Evolutionary conservation across 495 filamentous ascomycete genomes (phyloP).

Genomic region (Talaromyces nanjingensis): DNA sequence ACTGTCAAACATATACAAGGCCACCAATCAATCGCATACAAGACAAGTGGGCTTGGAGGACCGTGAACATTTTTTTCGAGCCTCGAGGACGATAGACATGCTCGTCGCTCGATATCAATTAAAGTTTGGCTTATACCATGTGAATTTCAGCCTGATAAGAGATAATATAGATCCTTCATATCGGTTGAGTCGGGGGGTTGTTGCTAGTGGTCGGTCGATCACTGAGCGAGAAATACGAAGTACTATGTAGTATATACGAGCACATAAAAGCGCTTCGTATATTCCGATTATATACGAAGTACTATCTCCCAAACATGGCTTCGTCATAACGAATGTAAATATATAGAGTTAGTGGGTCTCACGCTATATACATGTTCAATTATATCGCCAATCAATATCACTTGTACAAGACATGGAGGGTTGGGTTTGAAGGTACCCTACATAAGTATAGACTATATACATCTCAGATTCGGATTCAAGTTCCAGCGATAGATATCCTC

Average conservation of each 20-base stretch:
- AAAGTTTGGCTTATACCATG: not conserved
- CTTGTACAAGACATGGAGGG: not conserved
- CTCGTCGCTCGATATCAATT: not conserved
- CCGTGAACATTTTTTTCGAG: not conserved
- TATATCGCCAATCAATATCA: not conserved
- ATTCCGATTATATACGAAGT: not conserved
- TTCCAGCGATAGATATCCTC: not conserved
- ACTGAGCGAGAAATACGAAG: not conserved
- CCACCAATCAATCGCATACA: not conserved
- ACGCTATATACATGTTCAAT: not conserved
- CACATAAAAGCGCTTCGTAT: not conserved
- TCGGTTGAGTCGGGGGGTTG: not conserved
- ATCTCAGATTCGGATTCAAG: not conserved
- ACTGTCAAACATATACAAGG: constrained; percentile 1
- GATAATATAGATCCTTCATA: not conserved
- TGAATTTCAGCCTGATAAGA: not conserved
- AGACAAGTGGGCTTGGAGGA: not conserved
- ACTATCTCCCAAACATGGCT: not conserved
- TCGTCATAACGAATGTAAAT: not conserved
- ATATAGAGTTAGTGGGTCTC: not conserved
- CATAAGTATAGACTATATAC: not conserved
- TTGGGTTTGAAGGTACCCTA: not conserved
- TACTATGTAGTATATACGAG: not conserved
- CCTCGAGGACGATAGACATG: not conserved
- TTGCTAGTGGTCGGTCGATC: not conserved